These are phyloP conservation scores for Daldinia decipiens DNA, from an alignment of 495 filamentous ascomycete genomes.

Conservation along the genomic window DNA sequence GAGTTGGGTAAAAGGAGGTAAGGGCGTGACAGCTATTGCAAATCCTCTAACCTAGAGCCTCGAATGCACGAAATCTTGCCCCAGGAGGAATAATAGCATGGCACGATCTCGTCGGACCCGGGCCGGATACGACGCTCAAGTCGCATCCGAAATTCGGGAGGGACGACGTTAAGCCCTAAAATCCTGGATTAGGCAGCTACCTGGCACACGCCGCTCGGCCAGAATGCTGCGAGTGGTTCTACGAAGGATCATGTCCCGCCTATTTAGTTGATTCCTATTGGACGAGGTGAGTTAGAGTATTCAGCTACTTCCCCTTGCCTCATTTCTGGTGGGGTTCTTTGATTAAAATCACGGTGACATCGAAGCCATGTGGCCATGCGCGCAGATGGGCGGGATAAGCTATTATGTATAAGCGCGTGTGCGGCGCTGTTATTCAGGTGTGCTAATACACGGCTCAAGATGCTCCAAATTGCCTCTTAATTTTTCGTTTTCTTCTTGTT, in stretches of 20 bases:
- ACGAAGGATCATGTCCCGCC: slow-evolving; percentile 1
- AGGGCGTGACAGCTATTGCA: not conserved
- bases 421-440: not conserved
- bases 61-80: not conserved
- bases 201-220: slow-evolving; percentile 1
- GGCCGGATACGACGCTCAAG: not conserved
- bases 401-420: not conserved
- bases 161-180: not conserved
- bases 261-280: slow-evolving; percentile 1
- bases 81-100: not conserved
- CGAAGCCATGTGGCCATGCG: not conserved
- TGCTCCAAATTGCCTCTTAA: not conserved
- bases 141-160: too few species aligned
- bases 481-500: not conserved
- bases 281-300: not conserved
- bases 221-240: not conserved
- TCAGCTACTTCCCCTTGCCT: not conserved
- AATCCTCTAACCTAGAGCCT: not conserved
- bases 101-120: not conserved
- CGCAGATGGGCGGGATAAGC: not conserved
- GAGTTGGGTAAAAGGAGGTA: too few species aligned
- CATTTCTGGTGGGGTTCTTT: not conserved
- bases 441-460: not conserved
- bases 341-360: not conserved
- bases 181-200: not conserved